Conservation (phyloP, 2,329 filamentous ascomycete genomes). For the Microcera coccophila region DNA sequence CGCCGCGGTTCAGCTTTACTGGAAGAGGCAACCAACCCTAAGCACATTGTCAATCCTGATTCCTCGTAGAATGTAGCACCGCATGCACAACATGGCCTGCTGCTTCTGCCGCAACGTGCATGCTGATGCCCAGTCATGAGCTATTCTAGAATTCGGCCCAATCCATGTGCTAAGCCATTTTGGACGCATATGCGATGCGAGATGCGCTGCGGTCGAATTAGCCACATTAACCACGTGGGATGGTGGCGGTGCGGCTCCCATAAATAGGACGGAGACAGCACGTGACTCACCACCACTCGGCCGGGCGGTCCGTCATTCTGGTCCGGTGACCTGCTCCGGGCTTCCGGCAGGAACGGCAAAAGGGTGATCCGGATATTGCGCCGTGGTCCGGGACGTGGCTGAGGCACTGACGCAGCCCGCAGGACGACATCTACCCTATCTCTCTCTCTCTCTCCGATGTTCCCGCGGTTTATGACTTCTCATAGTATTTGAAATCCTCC, state of each 20-base stretch:
- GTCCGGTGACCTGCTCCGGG: conserved; percentile 19
- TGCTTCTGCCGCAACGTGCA: neutral
- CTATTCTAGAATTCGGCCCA: conserved; percentile 3
- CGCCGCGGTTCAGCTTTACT: neutral
- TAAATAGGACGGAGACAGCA: neutral
- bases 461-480: no score
- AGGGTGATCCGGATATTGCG: conserved; percentile 22
- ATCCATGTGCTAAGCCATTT: conserved; percentile 14
- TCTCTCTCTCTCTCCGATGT: no score
- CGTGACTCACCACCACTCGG: conserved; percentile 15
- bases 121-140: neutral
- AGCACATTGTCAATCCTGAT: neutral
- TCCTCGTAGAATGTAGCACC: neutral
- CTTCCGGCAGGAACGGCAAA: conserved; percentile 13
- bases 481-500: neutral
- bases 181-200: conserved; percentile 16
- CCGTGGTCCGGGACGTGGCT: neutral
- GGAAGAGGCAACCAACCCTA: neutral
- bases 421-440: no score
- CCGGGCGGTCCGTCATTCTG: conserved; percentile 22
- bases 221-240: conserved; percentile 20
- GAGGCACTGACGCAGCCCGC: no score
- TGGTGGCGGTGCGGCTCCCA: conserved; percentile 22
- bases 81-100: neutral
- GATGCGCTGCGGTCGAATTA: conserved; percentile 11